phyloP scores from a whole-genome alignment of 495 filamentous ascomycete genomes.

The Aspergillus hancockii region DNA sequence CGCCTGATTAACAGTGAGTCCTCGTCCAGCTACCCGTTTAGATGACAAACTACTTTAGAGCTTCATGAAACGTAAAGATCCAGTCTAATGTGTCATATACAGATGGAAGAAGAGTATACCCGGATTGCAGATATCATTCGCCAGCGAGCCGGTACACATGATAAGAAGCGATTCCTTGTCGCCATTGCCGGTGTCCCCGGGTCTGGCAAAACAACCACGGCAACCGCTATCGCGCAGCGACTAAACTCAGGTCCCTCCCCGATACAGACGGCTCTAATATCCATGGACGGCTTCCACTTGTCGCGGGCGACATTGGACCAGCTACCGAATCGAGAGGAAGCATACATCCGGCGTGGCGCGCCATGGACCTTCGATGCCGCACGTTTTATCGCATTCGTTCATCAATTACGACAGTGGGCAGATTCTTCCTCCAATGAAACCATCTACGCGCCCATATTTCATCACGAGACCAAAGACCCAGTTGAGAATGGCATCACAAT shows the following conservation, averaged over 20 bases:
- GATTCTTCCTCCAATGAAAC: conserved; percentile 8
- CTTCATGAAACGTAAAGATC: not conserved
- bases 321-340: conserved; percentile 38
- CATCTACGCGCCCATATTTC: conserved; percentile 29
- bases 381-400: conserved; percentile 32
- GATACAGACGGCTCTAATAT: conserved; percentile 28
- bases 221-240: conserved; percentile 31
- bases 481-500: conserved; percentile 37
- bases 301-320: conserved; percentile 33
- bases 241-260: conserved; percentile 27
- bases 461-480: conserved; percentile 44
- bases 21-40: not conserved
- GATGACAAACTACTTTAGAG: not conserved
- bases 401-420: conserved; percentile 11
- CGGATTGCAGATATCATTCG: conserved; percentile 25
- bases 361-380: conserved; percentile 44
- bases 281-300: conserved; percentile 49
- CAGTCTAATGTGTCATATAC: conserved; percentile 19
- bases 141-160: conserved; percentile 21
- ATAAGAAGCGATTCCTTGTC: conserved; percentile 31
- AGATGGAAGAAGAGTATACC: conserved; percentile 28
- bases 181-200: conserved; percentile 50
- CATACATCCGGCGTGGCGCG: conserved; percentile 41
- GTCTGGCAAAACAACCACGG: conserved; percentile 51
- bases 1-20: not conserved